Conservation (phyloP, 2,329 filamentous ascomycete species). For the Ilyonectria mors-panacis region DNA sequence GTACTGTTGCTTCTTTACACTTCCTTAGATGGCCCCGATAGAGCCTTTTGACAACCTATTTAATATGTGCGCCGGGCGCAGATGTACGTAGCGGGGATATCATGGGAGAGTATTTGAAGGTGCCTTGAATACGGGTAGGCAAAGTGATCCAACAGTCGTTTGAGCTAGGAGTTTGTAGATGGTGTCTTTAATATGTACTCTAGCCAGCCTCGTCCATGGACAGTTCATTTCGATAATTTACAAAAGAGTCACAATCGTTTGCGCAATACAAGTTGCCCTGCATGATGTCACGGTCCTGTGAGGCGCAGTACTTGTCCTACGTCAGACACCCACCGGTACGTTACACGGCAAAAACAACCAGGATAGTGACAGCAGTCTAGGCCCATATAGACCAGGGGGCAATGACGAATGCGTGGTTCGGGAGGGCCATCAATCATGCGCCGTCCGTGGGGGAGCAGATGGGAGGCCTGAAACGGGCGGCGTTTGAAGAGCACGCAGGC, state of each 20-base stretch:
- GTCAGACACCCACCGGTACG: slow-evolving; percentile 12
- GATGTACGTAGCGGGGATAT: not conserved
- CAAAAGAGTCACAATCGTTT: not conserved
- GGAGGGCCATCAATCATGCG: not conserved
- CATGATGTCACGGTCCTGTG: not conserved
- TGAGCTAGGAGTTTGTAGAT: slow-evolving; percentile 18
- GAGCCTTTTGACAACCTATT: slow-evolving; percentile 14
- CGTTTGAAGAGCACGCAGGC: slow-evolving; percentile 13
- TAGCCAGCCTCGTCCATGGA: slow-evolving; percentile 10
- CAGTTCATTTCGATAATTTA: slow-evolving; percentile 1
- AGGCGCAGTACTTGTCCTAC: slow-evolving; percentile 12
- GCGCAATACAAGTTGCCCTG: not conserved
- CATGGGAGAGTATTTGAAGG: not conserved
- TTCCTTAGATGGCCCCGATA: slow-evolving; percentile 16
- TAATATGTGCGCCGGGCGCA: slow-evolving; percentile 27
- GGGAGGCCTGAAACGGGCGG: slow-evolving; percentile 27
- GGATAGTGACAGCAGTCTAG: not conserved
- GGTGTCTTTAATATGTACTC: slow-evolving; percentile 20
- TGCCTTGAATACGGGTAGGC: not conserved
- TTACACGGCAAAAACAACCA: slow-evolving; percentile 7
- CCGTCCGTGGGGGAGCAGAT: not conserved
- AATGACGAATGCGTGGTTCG: not conserved
- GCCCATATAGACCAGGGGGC: slow-evolving; percentile 6
- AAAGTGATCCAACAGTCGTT: slow-evolving; percentile 23
- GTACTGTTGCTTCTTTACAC: slow-evolving; percentile 2